Conservation (phyloP, 2,329 filamentous ascomycete species). For the Colletotrichum destructivum region DNA sequence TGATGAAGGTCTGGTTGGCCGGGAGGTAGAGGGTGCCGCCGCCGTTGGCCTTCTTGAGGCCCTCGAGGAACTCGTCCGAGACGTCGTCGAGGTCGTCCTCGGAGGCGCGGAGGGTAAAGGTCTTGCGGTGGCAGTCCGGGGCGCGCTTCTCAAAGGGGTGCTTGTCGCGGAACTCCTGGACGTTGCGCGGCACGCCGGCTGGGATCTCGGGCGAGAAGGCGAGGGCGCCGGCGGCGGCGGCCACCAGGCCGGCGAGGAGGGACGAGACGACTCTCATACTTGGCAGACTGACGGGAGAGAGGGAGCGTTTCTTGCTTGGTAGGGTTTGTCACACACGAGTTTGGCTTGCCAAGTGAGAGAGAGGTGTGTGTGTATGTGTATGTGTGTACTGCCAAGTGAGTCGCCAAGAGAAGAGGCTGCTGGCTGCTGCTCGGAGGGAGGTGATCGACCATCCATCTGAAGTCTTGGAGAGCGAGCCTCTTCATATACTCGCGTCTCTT, state of each 20-base stretch:
- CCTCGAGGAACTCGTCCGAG: conserved; percentile 57
- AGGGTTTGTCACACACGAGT: not conserved
- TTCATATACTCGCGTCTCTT: conserved; percentile 38
- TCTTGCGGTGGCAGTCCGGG: conserved; percentile 38
- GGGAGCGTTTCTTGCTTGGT: not conserved
- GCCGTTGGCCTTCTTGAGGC: conserved; percentile 63
- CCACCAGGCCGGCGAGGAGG: conserved; percentile 43
- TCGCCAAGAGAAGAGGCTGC: conserved; percentile 27
- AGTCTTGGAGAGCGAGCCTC: conserved; percentile 25
- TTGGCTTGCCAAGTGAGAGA: too few species aligned
- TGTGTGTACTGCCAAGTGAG: conserved; percentile 24
- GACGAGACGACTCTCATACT: conserved; percentile 44
- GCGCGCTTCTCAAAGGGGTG: conserved; percentile 66
- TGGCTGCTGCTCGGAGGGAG: conserved; percentile 8
- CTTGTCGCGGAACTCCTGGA: conserved; percentile 53
- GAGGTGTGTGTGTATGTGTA: too few species aligned
- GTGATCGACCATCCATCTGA: conserved; percentile 24
- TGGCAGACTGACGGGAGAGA: conserved; percentile 17
- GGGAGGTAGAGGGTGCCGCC: conserved; percentile 73
- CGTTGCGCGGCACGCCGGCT: conserved; percentile 46
- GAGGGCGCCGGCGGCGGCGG: conserved; percentile 39
- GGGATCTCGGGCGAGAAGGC: conserved; percentile 39
- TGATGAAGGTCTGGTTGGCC: conserved; percentile 67
- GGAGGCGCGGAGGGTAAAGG: conserved; percentile 37
- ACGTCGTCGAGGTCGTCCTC: conserved; percentile 61